These are phyloP conservation scores for Macrolepiota fuliginosa DNA, from an alignment of 768 basidiomycete species.

Conservation along the genomic window DNA sequence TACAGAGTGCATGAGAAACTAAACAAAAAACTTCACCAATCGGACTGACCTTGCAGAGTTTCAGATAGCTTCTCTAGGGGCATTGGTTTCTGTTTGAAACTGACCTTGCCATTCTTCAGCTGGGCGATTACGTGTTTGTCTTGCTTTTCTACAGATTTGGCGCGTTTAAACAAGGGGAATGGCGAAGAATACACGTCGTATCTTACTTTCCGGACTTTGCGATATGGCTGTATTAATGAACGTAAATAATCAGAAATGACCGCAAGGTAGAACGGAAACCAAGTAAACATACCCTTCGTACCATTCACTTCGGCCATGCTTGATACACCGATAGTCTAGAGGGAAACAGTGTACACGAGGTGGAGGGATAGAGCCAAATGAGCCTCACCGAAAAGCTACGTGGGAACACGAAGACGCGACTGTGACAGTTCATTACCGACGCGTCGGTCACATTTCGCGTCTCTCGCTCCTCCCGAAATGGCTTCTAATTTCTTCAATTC, in stretches of 20 bases:
- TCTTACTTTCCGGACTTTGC: conserved; percentile 26
- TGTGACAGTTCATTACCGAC: conserved; percentile 24
- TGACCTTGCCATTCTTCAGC: conserved; percentile 72
- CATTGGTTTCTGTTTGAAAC: conserved; percentile 72
- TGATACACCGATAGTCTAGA: background rate
- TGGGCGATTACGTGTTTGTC: conserved; percentile 51
- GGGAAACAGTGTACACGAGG: conserved; percentile 8
- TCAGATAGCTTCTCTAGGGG: conserved; percentile 79
- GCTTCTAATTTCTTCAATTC: conserved; percentile 56
- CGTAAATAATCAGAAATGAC: background rate
- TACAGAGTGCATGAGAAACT: conserved; percentile 26
- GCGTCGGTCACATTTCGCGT: conserved; percentile 21
- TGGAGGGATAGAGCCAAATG: conserved; percentile 17
- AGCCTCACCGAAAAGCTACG: conserved; percentile 15
- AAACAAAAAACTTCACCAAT: background rate
- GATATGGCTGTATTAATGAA: conserved; percentile 5
- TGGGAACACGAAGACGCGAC: conserved; percentile 36
- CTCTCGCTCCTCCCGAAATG: conserved; percentile 35
- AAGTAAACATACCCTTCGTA: conserved; percentile 1
- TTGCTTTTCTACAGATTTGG: conserved; percentile 30
- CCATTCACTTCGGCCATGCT: conserved; percentile 6
- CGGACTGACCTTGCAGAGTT: conserved; percentile 68
- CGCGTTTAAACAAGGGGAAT: conserved; percentile 22
- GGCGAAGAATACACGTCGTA: conserved; percentile 23
- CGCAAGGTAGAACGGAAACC: background rate